Evolutionary conservation across 768 basidiomycete genomes (phyloP).

Genomic region (Chalciporus pseudorubinellus): DNA sequence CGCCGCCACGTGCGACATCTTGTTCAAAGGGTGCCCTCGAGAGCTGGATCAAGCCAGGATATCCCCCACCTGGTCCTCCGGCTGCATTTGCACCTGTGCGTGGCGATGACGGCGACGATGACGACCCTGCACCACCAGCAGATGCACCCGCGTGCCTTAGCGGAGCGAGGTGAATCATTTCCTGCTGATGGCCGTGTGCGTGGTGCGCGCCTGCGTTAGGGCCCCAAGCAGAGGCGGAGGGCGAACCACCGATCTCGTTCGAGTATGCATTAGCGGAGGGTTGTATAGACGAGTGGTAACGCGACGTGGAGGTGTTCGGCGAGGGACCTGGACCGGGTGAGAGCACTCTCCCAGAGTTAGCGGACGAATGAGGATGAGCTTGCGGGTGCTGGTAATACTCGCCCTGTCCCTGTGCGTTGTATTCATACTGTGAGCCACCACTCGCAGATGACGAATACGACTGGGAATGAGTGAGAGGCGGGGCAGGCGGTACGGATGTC

Average conservation of each 20-base stretch:
- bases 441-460: constrained; percentile 25
- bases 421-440: constrained; percentile 23
- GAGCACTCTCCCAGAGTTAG: constrained; percentile 13
- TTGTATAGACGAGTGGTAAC: constrained; percentile 11
- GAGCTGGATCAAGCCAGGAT: constrained; percentile 28
- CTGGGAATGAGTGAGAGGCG: constrained; percentile 19
- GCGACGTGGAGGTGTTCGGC: constrained; percentile 7
- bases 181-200: constrained; percentile 23
- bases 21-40: constrained; percentile 33
- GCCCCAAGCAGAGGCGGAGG: constrained; percentile 16
- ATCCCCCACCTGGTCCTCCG: constrained; percentile 13
- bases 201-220: constrained; percentile 13
- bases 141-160: constrained; percentile 23
- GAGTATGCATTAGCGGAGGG: constrained; percentile 5
- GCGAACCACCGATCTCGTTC: neutral
- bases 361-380: constrained; percentile 12
- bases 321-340: constrained; percentile 20
- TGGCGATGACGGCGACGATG: constrained; percentile 31
- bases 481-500: constrained; percentile 14
- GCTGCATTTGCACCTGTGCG: constrained; percentile 8
- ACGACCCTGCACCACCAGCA: constrained; percentile 8
- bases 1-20: constrained; percentile 21
- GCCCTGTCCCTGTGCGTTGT: constrained; percentile 17
- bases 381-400: constrained; percentile 25
- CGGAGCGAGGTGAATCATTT: constrained; percentile 37